Base-by-base conservation (phyloP, 257 asterid species). In the Mentha longifolia region DNA sequence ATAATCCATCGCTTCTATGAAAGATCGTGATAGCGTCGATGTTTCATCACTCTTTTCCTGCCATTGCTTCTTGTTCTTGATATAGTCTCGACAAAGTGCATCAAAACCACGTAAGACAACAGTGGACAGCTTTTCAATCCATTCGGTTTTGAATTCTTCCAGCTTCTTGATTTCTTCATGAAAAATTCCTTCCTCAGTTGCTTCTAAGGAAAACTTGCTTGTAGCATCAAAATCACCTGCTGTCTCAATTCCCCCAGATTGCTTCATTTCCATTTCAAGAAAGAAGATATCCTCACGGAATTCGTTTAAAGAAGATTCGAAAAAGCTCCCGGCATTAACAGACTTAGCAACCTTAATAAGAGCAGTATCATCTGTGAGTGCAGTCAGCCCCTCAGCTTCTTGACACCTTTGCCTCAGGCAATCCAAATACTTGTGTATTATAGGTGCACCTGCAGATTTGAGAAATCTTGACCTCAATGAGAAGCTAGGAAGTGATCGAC, bases 371-470 rank as follows among this genome's bases (percentile, higher is more conserved):
- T 89, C 97, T 3, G 98, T 87, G 58, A 94, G 77, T 5, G 98
- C 99, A 20, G 99, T 94, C 74, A 94, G 79, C 30, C 96, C 99
- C 77, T 94, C 99, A 28, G 98, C 99, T 82, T 92, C 99, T 75
- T 86, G 98, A 83, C 98, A 91, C 84, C 97, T 81, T 69, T 78
- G 88, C 15, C 81, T 82, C 79, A 87, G 61, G 76, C 85, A 72
- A 77, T 85, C 92, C 72, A 85, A 67, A 50, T 81, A 86, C 63
- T 77, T 89, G 68, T 68, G 73, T 77, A 91, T 77, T 67, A 89
- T 78, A 22, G 96, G 95, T 50, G 75, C 55, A 71, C 87, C 83
- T 7, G 88, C 79, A 82, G 74, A 79, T 70, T 73, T 76, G 65
- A 91, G 82, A 84, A 89, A 94, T 83, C 90, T 85, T 37, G 95